A percentile compares a stretch with the other conserved stretches of the same genome.
Evolutionary conservation across 1,139 yeast species (phyloP).

Genomic region (Saccharomyces hybrid): DNA sequence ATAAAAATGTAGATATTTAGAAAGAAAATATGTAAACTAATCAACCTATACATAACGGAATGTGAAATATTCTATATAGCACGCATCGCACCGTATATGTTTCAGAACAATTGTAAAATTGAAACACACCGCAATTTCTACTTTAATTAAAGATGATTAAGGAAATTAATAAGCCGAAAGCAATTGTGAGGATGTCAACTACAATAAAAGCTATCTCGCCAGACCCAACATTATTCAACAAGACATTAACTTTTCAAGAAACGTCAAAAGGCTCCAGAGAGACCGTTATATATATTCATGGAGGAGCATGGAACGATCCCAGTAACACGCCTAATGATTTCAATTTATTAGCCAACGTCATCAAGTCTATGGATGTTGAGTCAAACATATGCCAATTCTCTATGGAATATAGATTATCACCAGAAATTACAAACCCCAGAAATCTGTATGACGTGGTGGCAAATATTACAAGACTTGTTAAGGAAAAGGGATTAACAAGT

Average conservation of each 20-base stretch:
- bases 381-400: constrained; percentile 14
- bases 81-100: not conserved
- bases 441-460: constrained; percentile 51
- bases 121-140: not conserved
- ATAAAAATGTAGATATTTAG: not conserved
- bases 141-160: not conserved
- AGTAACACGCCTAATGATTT: constrained; percentile 53
- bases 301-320: constrained; percentile 87
- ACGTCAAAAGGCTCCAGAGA: constrained; percentile 5
- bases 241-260: constrained; percentile 10
- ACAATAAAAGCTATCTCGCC: not conserved
- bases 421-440: constrained; percentile 53
- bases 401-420: constrained; percentile 64
- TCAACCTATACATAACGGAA: not conserved
- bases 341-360: constrained; percentile 31
- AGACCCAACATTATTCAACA: constrained; percentile 7
- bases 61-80: not conserved
- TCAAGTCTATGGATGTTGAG: constrained; percentile 5
- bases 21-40: not conserved
- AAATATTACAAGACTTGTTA: constrained; percentile 36
- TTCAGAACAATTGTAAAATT: not conserved
- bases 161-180: not conserved
- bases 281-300: constrained; percentile 54
- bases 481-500: constrained; percentile 27
- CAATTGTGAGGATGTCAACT: not conserved